Evolutionary conservation across 805 yeast species (phyloP).

Genomic region (Sugiyamaella smithiae): DNA sequence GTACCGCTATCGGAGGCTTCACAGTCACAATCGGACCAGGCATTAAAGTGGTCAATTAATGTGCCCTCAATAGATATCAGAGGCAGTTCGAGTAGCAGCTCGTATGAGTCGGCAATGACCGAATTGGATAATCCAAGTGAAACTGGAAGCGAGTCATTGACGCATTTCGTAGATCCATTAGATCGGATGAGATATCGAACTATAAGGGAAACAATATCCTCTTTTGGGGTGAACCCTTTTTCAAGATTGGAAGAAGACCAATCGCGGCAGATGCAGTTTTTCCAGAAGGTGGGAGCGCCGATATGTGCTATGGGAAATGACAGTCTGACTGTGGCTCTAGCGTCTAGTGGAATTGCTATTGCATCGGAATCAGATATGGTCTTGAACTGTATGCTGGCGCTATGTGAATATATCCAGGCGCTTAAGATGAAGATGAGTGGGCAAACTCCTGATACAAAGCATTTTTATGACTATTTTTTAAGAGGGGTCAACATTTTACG

Average conservation of each 20-base stretch:
- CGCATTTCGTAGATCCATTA: too few species aligned
- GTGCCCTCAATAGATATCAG: too few species aligned
- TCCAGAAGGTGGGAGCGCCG: constrained; percentile 1
- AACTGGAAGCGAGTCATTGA: too few species aligned
- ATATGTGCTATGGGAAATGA: constrained; percentile 7
- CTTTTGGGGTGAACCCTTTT: not conserved
- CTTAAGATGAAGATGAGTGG: not conserved
- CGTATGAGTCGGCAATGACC: too few species aligned
- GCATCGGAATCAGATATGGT: constrained; percentile 2
- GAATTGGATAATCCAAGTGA: too few species aligned
- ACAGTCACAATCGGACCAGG: too few species aligned
- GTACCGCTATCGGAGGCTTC: too few species aligned
- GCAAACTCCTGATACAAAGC: not conserved
- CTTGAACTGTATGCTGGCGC: constrained; percentile 8
- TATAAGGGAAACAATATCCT: too few species aligned
- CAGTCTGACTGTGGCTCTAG: not conserved
- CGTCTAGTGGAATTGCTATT: not conserved
- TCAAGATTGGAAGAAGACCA: not conserved
- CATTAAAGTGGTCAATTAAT: too few species aligned
- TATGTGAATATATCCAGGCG: not conserved
- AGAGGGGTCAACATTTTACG: constrained; percentile 1
- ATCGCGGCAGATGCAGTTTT: not conserved
- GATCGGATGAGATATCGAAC: too few species aligned
- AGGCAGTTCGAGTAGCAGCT: too few species aligned
- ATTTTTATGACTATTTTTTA: not conserved